Evolutionary conservation across 352 stramenopile genomes (phyloP).

Genomic region (Globisporangium radiosum): DNA sequence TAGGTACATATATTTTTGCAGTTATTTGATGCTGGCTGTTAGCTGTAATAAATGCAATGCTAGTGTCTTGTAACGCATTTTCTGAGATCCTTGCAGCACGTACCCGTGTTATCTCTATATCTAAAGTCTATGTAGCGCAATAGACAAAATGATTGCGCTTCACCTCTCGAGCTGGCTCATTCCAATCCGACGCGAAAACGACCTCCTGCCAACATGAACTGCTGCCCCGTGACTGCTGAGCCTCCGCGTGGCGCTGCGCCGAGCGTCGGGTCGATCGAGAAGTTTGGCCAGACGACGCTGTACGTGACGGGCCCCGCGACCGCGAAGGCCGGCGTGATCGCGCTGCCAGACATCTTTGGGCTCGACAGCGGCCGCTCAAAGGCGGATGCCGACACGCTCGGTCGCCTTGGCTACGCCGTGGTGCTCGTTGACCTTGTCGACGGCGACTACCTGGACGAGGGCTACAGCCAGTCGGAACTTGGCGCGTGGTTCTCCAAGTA

Average conservation of each 20-base stretch:
- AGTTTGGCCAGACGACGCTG: constrained; percentile 55
- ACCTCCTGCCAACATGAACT: constrained; percentile 43
- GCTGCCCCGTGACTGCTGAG: constrained; percentile 67
- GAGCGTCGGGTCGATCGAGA: constrained; percentile 54
- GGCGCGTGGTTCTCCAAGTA: constrained; percentile 66
- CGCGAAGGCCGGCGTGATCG: constrained; percentile 61
- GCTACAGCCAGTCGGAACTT: constrained; percentile 23
- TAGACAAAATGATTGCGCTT: too few relatives aligned
- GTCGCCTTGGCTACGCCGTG: constrained; percentile 70
- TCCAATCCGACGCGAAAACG: neutral
- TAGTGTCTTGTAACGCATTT: too few relatives aligned
- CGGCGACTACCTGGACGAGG: constrained; percentile 52
- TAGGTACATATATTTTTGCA: too few relatives aligned
- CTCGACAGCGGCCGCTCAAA: constrained; percentile 78
- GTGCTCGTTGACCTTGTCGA: constrained; percentile 61
- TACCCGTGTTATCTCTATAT: too few relatives aligned
- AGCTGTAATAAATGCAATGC: too few relatives aligned
- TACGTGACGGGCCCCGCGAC: constrained; percentile 64
- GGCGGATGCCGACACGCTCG: constrained; percentile 62
- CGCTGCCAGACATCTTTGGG: constrained; percentile 72
- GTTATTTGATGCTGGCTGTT: too few relatives aligned
- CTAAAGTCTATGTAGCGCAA: too few relatives aligned
- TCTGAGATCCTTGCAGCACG: too few relatives aligned
- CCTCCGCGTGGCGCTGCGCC: constrained; percentile 34
- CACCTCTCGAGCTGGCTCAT: neutral